A percentile compares a stretch with the other conserved stretches of the same genome.
phyloP scores from a whole-genome alignment of 192 early-diverging fungal species.

The Piromyces finnis region DNA sequence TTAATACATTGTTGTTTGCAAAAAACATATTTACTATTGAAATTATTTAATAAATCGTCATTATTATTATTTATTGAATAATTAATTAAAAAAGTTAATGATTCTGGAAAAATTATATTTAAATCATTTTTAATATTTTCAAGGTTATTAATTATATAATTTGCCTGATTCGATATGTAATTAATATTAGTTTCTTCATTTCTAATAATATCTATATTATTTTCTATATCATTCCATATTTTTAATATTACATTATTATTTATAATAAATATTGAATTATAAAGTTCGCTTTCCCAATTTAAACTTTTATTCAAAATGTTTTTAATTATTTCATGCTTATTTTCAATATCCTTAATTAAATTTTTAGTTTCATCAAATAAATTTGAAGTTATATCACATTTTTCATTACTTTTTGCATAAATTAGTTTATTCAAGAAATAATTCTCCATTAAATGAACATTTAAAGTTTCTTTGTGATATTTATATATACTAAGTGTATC shows the following conservation, averaged over 20 bases:
- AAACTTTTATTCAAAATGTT: not conserved
- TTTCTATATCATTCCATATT: not conserved
- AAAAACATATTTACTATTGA: not conserved
- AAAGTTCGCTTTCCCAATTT: not conserved
- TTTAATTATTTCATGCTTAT: not conserved
- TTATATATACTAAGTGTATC: not conserved
- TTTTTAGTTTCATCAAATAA: not conserved
- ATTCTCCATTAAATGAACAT: not conserved
- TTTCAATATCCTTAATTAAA: not conserved
- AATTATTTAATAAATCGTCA: not conserved
- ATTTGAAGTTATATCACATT: not conserved
- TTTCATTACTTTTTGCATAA: not conserved
- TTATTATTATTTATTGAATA: not conserved
- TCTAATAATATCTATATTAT: not conserved
- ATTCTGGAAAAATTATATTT: not conserved
- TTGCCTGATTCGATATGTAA: not conserved
- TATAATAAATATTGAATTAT: not conserved
- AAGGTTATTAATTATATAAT: not conserved
- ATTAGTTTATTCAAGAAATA: not conserved
- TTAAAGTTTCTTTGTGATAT: not conserved
- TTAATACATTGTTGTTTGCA: not conserved
- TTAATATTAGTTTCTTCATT: not conserved
- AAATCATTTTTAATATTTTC: not conserved
- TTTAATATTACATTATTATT: not conserved
- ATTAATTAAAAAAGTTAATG: not conserved